Base-by-base conservation (phyloP, 352 stramenopile genomes). In the Globisporangium canariense region DNA sequence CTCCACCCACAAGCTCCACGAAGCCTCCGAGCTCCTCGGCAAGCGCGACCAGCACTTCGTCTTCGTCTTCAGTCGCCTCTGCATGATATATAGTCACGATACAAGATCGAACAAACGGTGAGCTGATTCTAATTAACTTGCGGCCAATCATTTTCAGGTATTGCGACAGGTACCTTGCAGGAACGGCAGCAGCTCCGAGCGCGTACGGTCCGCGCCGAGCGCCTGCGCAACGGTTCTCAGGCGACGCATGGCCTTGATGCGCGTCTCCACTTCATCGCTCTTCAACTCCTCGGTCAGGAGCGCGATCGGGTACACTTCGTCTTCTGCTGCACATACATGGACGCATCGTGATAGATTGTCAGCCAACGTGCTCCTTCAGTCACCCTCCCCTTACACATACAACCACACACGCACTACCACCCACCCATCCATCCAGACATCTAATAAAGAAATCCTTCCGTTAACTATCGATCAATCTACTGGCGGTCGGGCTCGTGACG, bases 241-340 rank as follows among this genome's bases (percentile, higher is more conserved):
- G 40, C 91, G 89, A 14, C 94, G 90, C 91, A 98, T 98, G 56
- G 91, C 90, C 69, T 98, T 96, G 69, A 98, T 95, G 57, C 93
- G 88, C 14, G 86, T 96, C 76, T 98, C 93, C 36, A 94, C 87
- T 67, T 96, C 93, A 60, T 96, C 89, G 65, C 79, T 92, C 75
- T 94, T 92, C 61, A 98, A 75, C 75, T 98, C 92, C 66, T 93
- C 88, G 53, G 86, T 90, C 51, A 98, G 93, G 41, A 98, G 81
- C 66, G 96, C 87, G 66, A 94, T 87, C 54, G 86, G 86, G 70
- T 94, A 83, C 71, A 91, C 81, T 74, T 94, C 85, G 70, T 94
- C 85, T 72, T 91, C 82, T 83, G 65, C 58, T 58, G 38, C 25
- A 28, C 25, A 28, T 28, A 28, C 25, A 28, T 28, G 25, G 25